These are phyloP conservation scores for Pleurotus sapidus DNA, from an alignment of 768 basidiomycete genomes.

Conservation along the genomic window DNA sequence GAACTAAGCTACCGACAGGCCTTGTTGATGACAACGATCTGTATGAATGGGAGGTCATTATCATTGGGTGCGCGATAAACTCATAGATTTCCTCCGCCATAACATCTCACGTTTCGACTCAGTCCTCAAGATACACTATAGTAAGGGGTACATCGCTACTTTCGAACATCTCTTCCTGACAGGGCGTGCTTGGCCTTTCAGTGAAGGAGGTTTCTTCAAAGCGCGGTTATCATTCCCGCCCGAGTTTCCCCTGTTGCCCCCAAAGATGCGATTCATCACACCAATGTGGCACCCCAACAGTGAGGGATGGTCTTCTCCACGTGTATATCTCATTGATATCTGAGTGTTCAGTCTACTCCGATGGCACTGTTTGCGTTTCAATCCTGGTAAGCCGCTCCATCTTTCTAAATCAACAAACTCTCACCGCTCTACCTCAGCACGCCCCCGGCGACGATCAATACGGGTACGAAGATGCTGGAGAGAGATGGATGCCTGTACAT, in stretches of 20 bases:
- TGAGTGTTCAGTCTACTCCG: conserved; percentile 73
- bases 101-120: conserved; percentile 18
- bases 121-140: conserved; percentile 94
- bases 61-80: conserved; percentile 72
- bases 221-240: conserved; percentile 85
- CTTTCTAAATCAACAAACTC: conserved; percentile 9
- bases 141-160: conserved; percentile 37
- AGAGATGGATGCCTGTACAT: conserved; percentile 98
- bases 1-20: conserved; percentile 45
- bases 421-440: conserved; percentile 50
- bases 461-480: conserved; percentile 94
- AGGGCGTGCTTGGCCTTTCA: conserved; percentile 22
- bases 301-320: conserved; percentile 33
- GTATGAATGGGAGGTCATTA: conserved; percentile 95
- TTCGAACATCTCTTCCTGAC: conserved; percentile 11
- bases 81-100: conserved; percentile 1
- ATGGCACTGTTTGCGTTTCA: conserved; percentile 93
- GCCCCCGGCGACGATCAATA: conserved; percentile 96
- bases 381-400: conserved; percentile 64
- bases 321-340: conserved; percentile 7
- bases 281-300: conserved; percentile 99
- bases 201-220: conserved; percentile 96
- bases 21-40: conserved; percentile 94
- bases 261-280: conserved; percentile 95
- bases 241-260: conserved; percentile 88